Evolutionary conservation across 768 basidiomycete species (phyloP), one percentile per base, ranked within the genome.

Genomic region (Russula sp.): DNA sequence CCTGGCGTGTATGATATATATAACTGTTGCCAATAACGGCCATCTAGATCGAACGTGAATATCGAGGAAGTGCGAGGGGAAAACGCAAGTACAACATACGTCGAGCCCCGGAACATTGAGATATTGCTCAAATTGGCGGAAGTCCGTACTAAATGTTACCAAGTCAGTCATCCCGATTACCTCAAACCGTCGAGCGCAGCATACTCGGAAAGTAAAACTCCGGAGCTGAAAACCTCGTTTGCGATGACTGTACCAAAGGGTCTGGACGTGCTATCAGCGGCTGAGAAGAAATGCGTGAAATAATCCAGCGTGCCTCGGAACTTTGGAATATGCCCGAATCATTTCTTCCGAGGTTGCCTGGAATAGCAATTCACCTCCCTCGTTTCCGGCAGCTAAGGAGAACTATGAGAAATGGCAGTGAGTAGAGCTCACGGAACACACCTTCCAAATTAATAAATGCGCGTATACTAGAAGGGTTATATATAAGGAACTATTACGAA

Each of bases 321-420:
- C 92, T 69, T 86, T 82, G 0, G 90, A 84, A 72, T 94, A 95
- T 0, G 93, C 94, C 54, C 88, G 81, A 6, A 97, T 90, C 95
- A 98, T 97, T 74, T 97, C 84, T 71, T 92, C 85, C 6, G 91
- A 93, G 0, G 94, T 98, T 0, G 94, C 96, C 78, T 98, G 96
- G 79, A 98, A 98, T 18, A 98, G 82, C 9, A 98, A 76, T 70
- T 94, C 94, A 30, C 86, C 89, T 0, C 96, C 94, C 7, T 84
- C 86, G 2, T 87, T 87, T 0, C 95, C 96, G 44, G 92, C 93
- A 67, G 91, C 94, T 89, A 57, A 46, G 20, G 8, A 57, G 48
- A 57, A 52, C 52, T 56, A 34, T 65, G 40, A 69, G 61, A 30
- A 32, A 30, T 36, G 8, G 9, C 18, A 18, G 22, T 5, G 32